Conservation (phyloP, 257 asterid genomes). For the Solanum paucissectum region DNA sequence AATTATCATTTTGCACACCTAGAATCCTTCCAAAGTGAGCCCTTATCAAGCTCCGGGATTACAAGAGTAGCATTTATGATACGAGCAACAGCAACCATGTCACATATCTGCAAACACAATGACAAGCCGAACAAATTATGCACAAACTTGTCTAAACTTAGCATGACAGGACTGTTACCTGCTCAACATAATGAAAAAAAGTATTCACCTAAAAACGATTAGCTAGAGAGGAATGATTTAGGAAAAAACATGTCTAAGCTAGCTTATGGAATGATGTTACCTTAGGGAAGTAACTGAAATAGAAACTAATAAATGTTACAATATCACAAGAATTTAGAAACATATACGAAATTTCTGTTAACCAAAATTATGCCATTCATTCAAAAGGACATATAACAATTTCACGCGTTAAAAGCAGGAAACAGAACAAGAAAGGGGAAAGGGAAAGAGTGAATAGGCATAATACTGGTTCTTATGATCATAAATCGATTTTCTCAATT, state of each 20-base stretch:
- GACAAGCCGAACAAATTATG: neutral
- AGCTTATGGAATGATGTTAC: neutral
- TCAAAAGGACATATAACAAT: neutral
- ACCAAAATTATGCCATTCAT: neutral
- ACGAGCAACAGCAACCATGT: slow-evolving; percentile 96
- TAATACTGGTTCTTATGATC: neutral
- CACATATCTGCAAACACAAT: slow-evolving; percentile 60
- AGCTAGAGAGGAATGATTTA: neutral
- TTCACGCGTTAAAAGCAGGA: neutral
- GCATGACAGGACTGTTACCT: too few species aligned
- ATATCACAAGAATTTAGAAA: neutral
- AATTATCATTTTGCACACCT: slow-evolving; percentile 33
- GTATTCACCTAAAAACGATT: too few species aligned
- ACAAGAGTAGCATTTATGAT: slow-evolving; percentile 89
- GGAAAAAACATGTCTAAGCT: neutral
- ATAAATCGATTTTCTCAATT: neutral
- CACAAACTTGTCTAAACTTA: too few species aligned
- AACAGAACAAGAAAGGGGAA: neutral
- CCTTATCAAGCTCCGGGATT: slow-evolving; percentile 91
- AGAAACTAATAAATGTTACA: too few species aligned
- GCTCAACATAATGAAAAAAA: too few species aligned
- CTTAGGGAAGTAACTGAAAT: neutral
- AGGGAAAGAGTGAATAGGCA: neutral
- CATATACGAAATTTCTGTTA: neutral
- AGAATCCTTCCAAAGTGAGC: slow-evolving; percentile 87